These are phyloP conservation scores for Coemansia sp. DNA, from an alignment of 192 early-diverging fungal genomes.

Conservation along the genomic window DNA sequence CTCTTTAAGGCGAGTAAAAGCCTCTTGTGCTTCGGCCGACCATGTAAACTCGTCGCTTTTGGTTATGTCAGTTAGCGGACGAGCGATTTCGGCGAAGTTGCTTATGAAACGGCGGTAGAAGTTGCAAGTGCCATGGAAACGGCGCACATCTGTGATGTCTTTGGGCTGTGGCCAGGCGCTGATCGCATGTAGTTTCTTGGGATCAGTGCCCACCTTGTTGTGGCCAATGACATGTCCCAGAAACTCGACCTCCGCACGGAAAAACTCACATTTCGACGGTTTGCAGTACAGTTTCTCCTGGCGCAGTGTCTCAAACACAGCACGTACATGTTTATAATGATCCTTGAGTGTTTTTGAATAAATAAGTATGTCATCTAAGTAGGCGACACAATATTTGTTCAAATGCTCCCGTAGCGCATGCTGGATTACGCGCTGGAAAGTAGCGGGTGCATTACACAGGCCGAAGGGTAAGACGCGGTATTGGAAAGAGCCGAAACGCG, in stretches of 20 bases:
- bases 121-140: constrained; percentile 32
- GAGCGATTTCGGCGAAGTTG: constrained; percentile 26
- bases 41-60: constrained; percentile 13
- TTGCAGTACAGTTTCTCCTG: neutral
- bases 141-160: constrained; percentile 11
- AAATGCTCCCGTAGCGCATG: constrained; percentile 32
- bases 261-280: constrained; percentile 8
- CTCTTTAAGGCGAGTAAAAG: neutral
- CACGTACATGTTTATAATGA: constrained; percentile 8
- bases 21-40: constrained; percentile 2
- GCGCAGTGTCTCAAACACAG: constrained; percentile 11
- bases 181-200: constrained; percentile 1
- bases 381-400: constrained; percentile 16
- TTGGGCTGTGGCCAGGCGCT: constrained; percentile 16
- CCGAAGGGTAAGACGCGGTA: constrained; percentile 63
- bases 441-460: constrained; percentile 56
- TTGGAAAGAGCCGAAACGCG: constrained; percentile 45
- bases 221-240: constrained; percentile 3
- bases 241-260: neutral
- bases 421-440: constrained; percentile 56
- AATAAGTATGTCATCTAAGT: neutral
- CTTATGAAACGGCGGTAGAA: constrained; percentile 34
- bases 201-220: constrained; percentile 3
- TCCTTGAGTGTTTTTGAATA: constrained; percentile 26
- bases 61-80: constrained; percentile 16